A percentile compares a stretch with the other conserved stretches of the same genome.
Evolutionary conservation across 495 filamentous ascomycete genomes (phyloP).

Genomic region (Aspergillus carlsbadensis): DNA sequence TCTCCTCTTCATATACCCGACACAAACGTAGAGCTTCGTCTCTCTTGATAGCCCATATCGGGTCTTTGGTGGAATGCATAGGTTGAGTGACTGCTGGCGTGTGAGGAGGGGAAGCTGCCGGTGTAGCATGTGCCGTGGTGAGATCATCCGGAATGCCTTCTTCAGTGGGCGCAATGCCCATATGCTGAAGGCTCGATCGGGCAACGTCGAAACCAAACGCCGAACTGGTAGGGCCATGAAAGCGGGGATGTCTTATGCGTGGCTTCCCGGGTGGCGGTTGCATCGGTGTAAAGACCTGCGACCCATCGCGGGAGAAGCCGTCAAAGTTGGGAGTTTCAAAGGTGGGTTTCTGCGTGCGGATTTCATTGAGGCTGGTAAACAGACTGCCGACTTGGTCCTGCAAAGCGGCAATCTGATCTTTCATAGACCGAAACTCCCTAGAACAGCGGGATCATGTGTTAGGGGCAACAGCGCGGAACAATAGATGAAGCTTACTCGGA

Average conservation of each 20-base stretch:
- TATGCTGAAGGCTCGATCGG: slow-evolving; percentile 80
- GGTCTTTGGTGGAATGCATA: slow-evolving; percentile 59
- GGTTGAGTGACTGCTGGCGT: slow-evolving; percentile 21
- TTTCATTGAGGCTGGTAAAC: slow-evolving; percentile 64
- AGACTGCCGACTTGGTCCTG: slow-evolving; percentile 83
- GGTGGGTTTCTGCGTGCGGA: slow-evolving; percentile 47
- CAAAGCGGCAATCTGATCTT: slow-evolving; percentile 67
- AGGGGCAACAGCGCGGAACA: neutral
- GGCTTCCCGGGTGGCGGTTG: slow-evolving; percentile 33
- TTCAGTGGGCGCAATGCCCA: slow-evolving; percentile 69
- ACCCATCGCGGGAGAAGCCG: slow-evolving; percentile 37
- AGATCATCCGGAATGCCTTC: slow-evolving; percentile 58
- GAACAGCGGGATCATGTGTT: slow-evolving; percentile 1
- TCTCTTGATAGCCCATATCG: slow-evolving; percentile 69
- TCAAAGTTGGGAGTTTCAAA: slow-evolving; percentile 42
- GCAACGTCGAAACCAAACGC: slow-evolving; percentile 85
- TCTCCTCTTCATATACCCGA: slow-evolving; percentile 75
- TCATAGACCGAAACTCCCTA: slow-evolving; percentile 78
- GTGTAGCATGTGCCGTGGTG: slow-evolving; percentile 49
- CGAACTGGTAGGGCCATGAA: slow-evolving; percentile 83
- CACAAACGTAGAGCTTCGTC: slow-evolving; percentile 73
- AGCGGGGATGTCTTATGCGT: slow-evolving; percentile 57
- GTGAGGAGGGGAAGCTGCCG: slow-evolving; percentile 51
- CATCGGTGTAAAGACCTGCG: slow-evolving; percentile 37
- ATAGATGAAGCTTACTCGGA: slow-evolving; percentile 54